A percentile compares a stretch with the other conserved stretches of the same genome.
These are phyloP conservation scores for Candida coquimbonensis DNA, from an alignment of 805 yeast genomes.

Conservation along the genomic window DNA sequence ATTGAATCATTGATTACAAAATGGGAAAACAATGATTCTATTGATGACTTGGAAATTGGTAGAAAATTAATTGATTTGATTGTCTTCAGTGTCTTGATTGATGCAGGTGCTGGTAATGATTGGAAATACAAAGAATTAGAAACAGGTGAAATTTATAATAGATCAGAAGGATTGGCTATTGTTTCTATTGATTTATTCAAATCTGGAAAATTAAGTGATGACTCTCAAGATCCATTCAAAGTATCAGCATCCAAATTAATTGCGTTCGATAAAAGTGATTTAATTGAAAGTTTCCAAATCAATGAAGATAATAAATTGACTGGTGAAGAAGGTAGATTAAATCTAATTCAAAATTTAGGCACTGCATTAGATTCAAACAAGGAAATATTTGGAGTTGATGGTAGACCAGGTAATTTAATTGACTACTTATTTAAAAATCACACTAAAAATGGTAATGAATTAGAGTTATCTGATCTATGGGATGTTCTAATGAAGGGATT, in stretches of 20 bases:
- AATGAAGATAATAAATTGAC: conserved; percentile 39
- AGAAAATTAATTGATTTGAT: conserved; percentile 50
- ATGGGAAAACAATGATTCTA: conserved; percentile 27
- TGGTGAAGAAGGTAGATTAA: conserved; percentile 49
- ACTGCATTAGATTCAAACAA: conserved; percentile 31
- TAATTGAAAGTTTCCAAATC: conserved; percentile 43
- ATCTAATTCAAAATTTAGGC: conserved; percentile 42
- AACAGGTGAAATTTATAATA: conserved; percentile 25
- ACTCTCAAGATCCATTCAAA: conserved; percentile 28
- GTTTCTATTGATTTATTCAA: conserved; percentile 51
- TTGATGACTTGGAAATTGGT: conserved; percentile 39
- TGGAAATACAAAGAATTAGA: conserved; percentile 43
- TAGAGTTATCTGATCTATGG: conserved; percentile 48
- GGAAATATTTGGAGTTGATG: conserved; percentile 38
- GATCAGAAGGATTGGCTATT: conserved; percentile 62
- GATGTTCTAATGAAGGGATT: conserved; percentile 47
- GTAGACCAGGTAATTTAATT: conserved; percentile 47
- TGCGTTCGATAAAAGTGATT: conserved; percentile 27
- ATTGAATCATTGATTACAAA: conserved; percentile 34
- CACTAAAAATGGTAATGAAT: conserved; percentile 2
- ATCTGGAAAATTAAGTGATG: conserved; percentile 38
- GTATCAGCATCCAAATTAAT: conserved; percentile 39
- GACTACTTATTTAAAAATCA: conserved; percentile 35
- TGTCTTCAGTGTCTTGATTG: conserved; percentile 53
- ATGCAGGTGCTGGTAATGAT: conserved; percentile 61